Evolutionary conservation across 179 eudicot genomes (phyloP).

Genomic region (Spergularia azorica): DNA sequence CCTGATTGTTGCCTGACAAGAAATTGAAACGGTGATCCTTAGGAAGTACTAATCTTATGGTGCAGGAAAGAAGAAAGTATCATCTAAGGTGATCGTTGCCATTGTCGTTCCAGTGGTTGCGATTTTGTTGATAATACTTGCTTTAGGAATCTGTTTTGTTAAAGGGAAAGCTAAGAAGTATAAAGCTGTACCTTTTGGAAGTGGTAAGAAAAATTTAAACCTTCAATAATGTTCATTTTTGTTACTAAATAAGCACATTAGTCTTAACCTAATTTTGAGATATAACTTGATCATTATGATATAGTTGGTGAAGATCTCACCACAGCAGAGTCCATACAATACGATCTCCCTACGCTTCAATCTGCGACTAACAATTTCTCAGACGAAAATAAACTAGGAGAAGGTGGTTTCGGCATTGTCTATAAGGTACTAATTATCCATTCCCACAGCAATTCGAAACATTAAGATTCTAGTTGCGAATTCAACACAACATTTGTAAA

Average conservation of each 20-base stretch:
- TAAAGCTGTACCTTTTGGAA: constrained; percentile 2
- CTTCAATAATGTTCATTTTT: too few species aligned
- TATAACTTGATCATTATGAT: background rate
- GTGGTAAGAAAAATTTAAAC: constrained; percentile 13
- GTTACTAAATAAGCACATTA: too few species aligned
- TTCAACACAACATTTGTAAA: background rate
- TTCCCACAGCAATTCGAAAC: background rate
- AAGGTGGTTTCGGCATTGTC: constrained; percentile 48
- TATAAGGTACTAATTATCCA: constrained; percentile 30
- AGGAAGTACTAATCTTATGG: background rate
- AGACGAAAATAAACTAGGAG: constrained; percentile 39
- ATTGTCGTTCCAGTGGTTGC: constrained; percentile 19
- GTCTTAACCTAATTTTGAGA: too few species aligned
- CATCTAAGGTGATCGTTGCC: constrained; percentile 15
- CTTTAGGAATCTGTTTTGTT: background rate
- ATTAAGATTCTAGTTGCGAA: background rate
- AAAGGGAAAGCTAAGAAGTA: constrained; percentile 22
- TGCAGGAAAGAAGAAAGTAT: constrained; percentile 21
- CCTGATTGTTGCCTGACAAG: too few species aligned
- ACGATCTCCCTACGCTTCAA: constrained; percentile 28
- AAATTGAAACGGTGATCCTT: too few species aligned
- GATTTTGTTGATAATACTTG: constrained; percentile 2
- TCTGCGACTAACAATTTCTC: constrained; percentile 40
- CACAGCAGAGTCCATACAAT: constrained; percentile 19
- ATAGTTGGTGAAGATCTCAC: constrained; percentile 18